Evolutionary conservation across 2,329 filamentous ascomycete genomes (phyloP), one percentile per base, ranked within the genome.

Genomic region (Corynespora cassiicola): DNA sequence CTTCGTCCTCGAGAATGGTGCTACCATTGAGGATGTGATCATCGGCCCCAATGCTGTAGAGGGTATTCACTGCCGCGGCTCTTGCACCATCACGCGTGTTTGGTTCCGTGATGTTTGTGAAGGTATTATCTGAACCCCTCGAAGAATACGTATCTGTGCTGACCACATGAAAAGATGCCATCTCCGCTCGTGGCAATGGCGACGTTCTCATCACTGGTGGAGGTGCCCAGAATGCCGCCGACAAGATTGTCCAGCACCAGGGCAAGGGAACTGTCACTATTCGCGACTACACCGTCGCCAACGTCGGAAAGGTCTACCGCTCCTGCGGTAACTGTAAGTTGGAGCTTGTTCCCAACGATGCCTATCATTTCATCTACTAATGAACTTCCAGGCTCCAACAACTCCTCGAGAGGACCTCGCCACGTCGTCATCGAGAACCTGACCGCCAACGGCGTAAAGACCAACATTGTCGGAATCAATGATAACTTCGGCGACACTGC

Each of bases 261-360:
- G n/a, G n/a, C n/a, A n/a, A n/a, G n/a, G n/a, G n/a, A n/a, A n/a
- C n/a, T n/a, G n/a, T n/a, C n/a, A n/a, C n/a, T n/a, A n/a, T 37
- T 34, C 43, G 50, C 7, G 18, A 39, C 24, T 39, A 34, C 52
- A 66, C 61, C 28, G 68, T 65, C 31, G 59, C 58, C 42, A 56
- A 65, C 45, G 70, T 70, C 40, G 75, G 74, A 42, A 78, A 77
- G 54, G 54, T 78, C 4, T 72, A 71, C 36, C 70, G 75, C 35
- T 69, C 63, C 45, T 78, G 74, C 52, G 75, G 75, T 21, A 39
- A 45, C 31, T 23, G 34, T 39, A 28, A 39, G 36, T 23, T 3
- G 8, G 12, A 8, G 8, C 8, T 17, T 15, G 17, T 17, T 28
- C 7, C 5, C 10, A 30, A n/a, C n/a, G n/a, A n/a, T n/a, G n/a